These are phyloP conservation scores for Filobasidium wieringae DNA, from an alignment of 768 basidiomycete genomes.

Conservation along the genomic window DNA sequence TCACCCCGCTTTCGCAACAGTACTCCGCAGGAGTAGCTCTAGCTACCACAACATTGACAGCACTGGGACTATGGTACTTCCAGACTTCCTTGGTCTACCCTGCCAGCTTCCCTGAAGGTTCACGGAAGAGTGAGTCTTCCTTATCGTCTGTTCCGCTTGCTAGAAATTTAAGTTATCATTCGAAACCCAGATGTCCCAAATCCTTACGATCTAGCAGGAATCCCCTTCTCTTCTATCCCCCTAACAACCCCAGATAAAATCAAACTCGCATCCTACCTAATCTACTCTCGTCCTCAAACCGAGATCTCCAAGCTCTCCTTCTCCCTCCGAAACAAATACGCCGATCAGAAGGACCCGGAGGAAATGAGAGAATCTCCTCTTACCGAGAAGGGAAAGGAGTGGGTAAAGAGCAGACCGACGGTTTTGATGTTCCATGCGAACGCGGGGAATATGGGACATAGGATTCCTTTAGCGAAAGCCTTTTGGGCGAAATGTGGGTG, in stretches of 20 bases:
- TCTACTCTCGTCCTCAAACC: constrained; percentile 45
- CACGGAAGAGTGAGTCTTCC: constrained; percentile 53
- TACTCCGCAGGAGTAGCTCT: too few relatives aligned
- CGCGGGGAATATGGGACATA: constrained; percentile 59
- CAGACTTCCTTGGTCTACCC: constrained; percentile 88
- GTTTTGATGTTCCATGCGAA: constrained; percentile 80
- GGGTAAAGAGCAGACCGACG: constrained; percentile 52
- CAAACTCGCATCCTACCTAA: constrained; percentile 62
- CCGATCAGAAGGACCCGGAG: constrained; percentile 16
- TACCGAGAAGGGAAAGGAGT: constrained; percentile 14
- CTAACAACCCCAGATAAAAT: constrained; percentile 63
- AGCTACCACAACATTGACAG: too few relatives aligned
- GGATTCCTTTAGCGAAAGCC: constrained; percentile 72
- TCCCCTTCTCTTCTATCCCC: constrained; percentile 64
- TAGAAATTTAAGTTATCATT: background rate
- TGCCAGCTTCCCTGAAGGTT: constrained; percentile 66
- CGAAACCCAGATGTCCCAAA: constrained; percentile 51
- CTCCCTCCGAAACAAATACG: background rate
- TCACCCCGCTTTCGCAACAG: too few relatives aligned
- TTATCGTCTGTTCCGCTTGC: background rate
- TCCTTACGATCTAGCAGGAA: constrained; percentile 52
- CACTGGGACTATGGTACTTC: constrained; percentile 62
- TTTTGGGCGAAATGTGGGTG: constrained; percentile 75
- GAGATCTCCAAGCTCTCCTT: background rate
- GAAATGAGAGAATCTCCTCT: background rate